Evolutionary conservation across 225 moss, liverwort and hornwort genomes (phyloP).

Genomic region (Pseudisothecium myosuroides): DNA sequence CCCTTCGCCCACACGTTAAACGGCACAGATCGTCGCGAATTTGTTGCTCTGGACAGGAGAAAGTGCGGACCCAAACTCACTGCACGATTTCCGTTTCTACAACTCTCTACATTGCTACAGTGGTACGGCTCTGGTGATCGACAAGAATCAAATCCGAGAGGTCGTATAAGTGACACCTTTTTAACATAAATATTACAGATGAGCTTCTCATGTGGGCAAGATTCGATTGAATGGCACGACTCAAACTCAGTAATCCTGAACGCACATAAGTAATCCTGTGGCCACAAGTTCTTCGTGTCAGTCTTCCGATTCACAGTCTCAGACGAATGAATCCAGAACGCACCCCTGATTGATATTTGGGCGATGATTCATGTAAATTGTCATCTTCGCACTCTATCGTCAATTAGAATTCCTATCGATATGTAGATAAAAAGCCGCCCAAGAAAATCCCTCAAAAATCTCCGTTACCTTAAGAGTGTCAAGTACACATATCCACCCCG

Average conservation of each 20-base stretch:
- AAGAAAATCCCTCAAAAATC: not conserved
- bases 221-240: not conserved
- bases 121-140: not conserved
- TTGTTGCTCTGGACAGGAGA: not conserved
- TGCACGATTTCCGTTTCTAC: not conserved
- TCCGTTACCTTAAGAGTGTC: not conserved
- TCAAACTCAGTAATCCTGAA: not conserved
- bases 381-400: not conserved
- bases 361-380: not conserved
- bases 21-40: not conserved
- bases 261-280: not conserved
- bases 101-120: not conserved
- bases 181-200: not conserved
- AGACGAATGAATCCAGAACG: not conserved
- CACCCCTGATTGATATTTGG: not conserved
- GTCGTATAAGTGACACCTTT: not conserved
- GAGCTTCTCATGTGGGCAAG: not conserved
- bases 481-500: not conserved
- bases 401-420: not conserved
- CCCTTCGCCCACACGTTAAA: not conserved
- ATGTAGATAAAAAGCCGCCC: not conserved
- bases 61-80: not conserved
- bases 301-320: not conserved
- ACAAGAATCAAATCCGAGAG: not conserved
- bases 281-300: not conserved